phyloP scores from a whole-genome alignment of 495 filamentous ascomycete species.

The Podospora pseudopauciseta region DNA sequence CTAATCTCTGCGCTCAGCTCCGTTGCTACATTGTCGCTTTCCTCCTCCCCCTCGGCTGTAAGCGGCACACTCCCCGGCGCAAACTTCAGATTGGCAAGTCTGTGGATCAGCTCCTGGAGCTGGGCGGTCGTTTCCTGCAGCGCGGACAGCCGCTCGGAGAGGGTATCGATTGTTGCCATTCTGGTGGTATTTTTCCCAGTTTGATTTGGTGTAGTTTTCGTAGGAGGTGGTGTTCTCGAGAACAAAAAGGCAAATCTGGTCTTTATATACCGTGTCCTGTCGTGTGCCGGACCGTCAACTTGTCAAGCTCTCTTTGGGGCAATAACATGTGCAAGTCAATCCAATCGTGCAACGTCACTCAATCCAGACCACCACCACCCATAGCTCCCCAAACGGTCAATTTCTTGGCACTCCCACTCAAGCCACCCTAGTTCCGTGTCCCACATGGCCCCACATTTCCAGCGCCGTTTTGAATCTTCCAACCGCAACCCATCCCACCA shows the following conservation, averaged over 20 bases:
- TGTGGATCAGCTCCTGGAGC: conserved; percentile 69
- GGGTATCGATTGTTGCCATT: conserved; percentile 50
- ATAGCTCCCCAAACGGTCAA: background rate
- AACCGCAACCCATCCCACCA: background rate
- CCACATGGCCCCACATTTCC: background rate
- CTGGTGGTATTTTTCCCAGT: background rate
- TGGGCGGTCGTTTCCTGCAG: conserved; percentile 66
- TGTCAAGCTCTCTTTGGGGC: background rate
- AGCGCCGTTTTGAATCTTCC: background rate
- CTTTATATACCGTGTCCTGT: background rate
- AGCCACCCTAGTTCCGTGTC: too few species aligned
- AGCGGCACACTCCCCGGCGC: conserved; percentile 56
- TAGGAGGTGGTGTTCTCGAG: background rate
- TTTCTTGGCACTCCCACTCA: background rate
- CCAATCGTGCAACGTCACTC: background rate
- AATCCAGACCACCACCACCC: background rate
- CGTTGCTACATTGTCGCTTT: conserved; percentile 51
- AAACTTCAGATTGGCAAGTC: conserved; percentile 65
- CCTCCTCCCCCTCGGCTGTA: conserved; percentile 39
- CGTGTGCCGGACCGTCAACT: background rate
- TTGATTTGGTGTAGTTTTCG: background rate
- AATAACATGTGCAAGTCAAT: background rate
- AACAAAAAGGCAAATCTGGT: background rate
- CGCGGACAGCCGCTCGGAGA: conserved; percentile 63
- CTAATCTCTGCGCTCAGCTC: conserved; percentile 83